These are phyloP conservation scores for Hondaea fermentalgiana DNA, from an alignment of 108 stramenopile genomes.

Conservation along the genomic window DNA sequence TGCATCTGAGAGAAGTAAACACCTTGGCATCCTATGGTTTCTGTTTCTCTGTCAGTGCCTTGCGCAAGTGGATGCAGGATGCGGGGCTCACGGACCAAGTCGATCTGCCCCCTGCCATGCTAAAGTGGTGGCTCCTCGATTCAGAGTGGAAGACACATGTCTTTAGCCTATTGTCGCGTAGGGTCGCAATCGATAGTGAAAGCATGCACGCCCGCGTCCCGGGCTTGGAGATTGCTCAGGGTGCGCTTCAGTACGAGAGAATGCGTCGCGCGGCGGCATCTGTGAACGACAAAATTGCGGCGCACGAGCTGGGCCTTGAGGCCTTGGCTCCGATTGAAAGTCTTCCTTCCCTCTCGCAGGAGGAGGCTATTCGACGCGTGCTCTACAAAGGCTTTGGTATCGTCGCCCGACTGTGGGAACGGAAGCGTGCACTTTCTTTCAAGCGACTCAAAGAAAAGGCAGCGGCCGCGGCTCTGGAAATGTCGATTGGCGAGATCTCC, in stretches of 20 bases:
- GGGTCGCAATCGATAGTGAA: background rate
- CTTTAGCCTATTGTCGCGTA: background rate
- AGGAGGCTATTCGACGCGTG: background rate
- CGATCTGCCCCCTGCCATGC: background rate
- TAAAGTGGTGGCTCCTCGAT: background rate
- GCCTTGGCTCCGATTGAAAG: background rate
- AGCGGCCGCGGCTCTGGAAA: too few species aligned
- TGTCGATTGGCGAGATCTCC: too few species aligned
- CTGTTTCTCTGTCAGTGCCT: background rate
- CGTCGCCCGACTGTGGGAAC: background rate
- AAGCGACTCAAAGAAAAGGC: too few species aligned
- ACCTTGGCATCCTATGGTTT: background rate
- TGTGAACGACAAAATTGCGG: background rate
- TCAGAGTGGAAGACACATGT: background rate
- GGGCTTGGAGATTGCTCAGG: background rate
- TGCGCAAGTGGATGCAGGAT: slow-evolving; percentile 3
- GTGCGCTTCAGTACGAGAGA: background rate
- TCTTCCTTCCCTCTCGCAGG: background rate
- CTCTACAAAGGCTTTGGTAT: background rate
- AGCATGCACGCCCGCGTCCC: background rate
- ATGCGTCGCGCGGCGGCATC: background rate
- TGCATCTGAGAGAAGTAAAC: background rate
- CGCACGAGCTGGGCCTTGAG: background rate
- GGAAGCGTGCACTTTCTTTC: background rate
- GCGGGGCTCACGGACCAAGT: background rate